Evolutionary conservation across 306 rosid species (phyloP).

Genomic region (Quercus rubra): DNA sequence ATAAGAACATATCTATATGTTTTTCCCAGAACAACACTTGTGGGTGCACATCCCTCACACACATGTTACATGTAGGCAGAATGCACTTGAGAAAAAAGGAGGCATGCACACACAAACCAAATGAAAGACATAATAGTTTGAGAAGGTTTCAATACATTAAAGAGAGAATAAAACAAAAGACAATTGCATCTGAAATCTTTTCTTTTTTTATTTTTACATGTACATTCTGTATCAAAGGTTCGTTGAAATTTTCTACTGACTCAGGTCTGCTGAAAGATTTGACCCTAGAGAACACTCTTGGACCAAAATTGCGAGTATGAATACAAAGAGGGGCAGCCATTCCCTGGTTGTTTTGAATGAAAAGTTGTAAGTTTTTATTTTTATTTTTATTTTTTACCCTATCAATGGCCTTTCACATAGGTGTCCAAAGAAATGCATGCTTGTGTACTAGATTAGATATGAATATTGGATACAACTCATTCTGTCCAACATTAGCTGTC

Average conservation of each 20-base stretch:
- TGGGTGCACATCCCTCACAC: neutral
- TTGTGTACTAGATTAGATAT: too few relatives aligned
- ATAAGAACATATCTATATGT: neutral
- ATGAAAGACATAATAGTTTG: neutral
- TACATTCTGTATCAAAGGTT: neutral
- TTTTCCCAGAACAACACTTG: neutral
- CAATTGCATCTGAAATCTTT: neutral
- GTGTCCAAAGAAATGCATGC: neutral
- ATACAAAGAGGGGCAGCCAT: conserved; percentile 38
- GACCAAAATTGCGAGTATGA: conserved; percentile 54
- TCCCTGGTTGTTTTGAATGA: conserved; percentile 58
- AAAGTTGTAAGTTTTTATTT: conserved; percentile 45
- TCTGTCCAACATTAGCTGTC: too few relatives aligned
- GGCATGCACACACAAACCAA: neutral
- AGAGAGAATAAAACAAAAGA: neutral
- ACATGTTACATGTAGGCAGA: neutral
- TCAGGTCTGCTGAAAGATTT: conserved; percentile 77
- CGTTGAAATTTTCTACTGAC: conserved; percentile 7
- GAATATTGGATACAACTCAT: too few relatives aligned
- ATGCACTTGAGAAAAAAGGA: neutral
- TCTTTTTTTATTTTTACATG: neutral
- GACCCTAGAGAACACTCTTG: conserved; percentile 85
- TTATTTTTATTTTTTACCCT: neutral
- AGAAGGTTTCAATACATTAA: neutral
- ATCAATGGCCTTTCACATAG: conserved; percentile 1